Conservation (phyloP, 495 filamentous ascomycete genomes). For the Tuber aestivum region DNA sequence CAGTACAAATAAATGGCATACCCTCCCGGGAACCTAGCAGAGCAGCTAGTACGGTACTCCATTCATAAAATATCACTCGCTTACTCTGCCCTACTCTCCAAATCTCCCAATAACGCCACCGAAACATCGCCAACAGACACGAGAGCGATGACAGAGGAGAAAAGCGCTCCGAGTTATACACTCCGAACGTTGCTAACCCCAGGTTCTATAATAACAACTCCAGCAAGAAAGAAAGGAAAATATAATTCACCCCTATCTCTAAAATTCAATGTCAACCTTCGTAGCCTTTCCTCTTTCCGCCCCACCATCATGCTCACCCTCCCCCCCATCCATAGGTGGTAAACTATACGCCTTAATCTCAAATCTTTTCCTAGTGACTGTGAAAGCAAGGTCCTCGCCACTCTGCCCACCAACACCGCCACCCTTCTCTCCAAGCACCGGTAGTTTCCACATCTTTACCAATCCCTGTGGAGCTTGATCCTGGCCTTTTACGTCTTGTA, state of each 20-base stretch:
- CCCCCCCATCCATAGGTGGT: conserved; percentile 73
- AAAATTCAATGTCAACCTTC: conserved; percentile 71
- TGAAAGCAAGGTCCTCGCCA: conserved; percentile 85
- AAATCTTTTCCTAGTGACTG: conserved; percentile 72
- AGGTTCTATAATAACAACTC: not conserved
- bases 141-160: not conserved
- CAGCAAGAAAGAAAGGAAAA: not conserved
- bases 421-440: conserved; percentile 80
- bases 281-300: conserved; percentile 50
- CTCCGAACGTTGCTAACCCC: not conserved
- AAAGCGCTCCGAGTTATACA: not conserved
- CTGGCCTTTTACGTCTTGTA: conserved; percentile 7
- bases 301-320: conserved; percentile 56
- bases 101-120: not conserved
- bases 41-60: not conserved
- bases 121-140: not conserved
- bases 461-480: conserved; percentile 83
- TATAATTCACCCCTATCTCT: not conserved
- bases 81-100: not conserved
- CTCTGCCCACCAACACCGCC: conserved; percentile 62
- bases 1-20: not conserved
- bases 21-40: not conserved
- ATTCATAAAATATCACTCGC: not conserved
- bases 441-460: conserved; percentile 72
- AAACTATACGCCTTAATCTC: conserved; percentile 83